A percentile compares a stretch with the other conserved stretches of the same genome.
Evolutionary conservation across 176 grass and related monocot species (phyloP).

Genomic region (Carex pumila): DNA sequence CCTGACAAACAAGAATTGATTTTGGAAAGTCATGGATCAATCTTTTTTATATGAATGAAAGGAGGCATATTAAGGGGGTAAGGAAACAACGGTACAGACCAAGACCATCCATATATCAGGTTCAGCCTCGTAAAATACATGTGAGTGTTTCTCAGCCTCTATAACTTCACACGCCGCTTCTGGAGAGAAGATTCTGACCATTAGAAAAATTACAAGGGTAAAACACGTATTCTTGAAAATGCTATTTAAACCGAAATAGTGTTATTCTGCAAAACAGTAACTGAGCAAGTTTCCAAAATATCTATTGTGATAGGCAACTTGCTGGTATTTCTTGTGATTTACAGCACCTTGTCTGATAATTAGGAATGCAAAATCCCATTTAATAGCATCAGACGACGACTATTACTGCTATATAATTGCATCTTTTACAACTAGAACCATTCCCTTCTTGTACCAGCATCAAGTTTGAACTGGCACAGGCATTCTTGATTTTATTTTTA

Average conservation of each 20-base stretch:
- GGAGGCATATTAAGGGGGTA: not conserved
- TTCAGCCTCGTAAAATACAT: conserved; percentile 88
- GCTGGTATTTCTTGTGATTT: not conserved
- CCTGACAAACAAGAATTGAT: conserved; percentile 33
- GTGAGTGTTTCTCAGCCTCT: conserved; percentile 83
- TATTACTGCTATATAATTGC: not conserved
- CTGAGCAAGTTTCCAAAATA: not conserved
- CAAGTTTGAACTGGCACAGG: not conserved
- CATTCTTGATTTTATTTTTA: not conserved
- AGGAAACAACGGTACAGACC: conserved; percentile 37
- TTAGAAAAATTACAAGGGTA: conserved; percentile 9
- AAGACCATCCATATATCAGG: conserved; percentile 97
- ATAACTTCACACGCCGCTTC: conserved; percentile 83
- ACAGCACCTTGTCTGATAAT: not conserved
- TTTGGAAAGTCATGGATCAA: conserved; percentile 6
- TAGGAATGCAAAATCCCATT: not conserved
- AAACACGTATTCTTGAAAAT: not conserved
- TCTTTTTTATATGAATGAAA: conserved; percentile 21
- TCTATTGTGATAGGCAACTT: not conserved
- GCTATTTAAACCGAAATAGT: not conserved
- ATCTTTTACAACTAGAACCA: not conserved
- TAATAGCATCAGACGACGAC: not conserved
- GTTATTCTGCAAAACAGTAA: not conserved
- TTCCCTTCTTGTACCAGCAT: not conserved
- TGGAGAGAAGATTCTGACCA: conserved; percentile 92